A percentile compares a stretch with the other conserved stretches of the same genome.
Evolutionary conservation across 345 rosid species (phyloP).

Genomic region (Raphanus raphanistrum): DNA sequence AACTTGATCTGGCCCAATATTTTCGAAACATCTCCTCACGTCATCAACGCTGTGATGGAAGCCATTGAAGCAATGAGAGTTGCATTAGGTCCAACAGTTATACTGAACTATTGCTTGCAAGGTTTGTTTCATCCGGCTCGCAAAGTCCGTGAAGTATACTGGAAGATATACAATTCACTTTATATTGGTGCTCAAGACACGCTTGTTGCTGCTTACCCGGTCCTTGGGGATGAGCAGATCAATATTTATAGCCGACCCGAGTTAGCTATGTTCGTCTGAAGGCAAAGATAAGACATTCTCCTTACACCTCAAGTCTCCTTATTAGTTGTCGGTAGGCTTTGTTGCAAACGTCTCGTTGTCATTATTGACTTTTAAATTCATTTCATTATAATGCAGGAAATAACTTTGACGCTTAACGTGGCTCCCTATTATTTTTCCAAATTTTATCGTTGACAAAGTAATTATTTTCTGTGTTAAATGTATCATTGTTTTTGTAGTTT

Average conservation of each 20-base stretch:
- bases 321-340: conserved; percentile 18
- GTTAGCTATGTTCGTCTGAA: conserved; percentile 68
- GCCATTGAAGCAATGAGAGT: conserved; percentile 98
- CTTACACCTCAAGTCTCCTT: neutral
- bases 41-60: conserved; percentile 94
- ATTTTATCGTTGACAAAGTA: neutral
- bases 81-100: conserved; percentile 85
- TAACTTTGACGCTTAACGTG: neutral
- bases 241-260: conserved; percentile 90
- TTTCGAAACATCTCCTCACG: conserved; percentile 98
- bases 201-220: conserved; percentile 91
- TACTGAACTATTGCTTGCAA: conserved; percentile 92
- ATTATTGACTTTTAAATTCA: conserved; percentile 1
- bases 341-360: conserved; percentile 9
- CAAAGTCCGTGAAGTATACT: conserved; percentile 97
- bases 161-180: conserved; percentile 97
- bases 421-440: neutral
- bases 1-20: conserved; percentile 99
- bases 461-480: neutral
- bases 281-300: conserved; percentile 1
- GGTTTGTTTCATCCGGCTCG: conserved; percentile 98
- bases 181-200: conserved; percentile 94
- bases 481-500: neutral
- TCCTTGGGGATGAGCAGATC: conserved; percentile 68
- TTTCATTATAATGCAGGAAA: conserved; percentile 1